Percentiles rank a stretch among this genome's conserved stretches.
phyloP scores from a whole-genome alignment of 2,329 filamentous ascomycete species.

The Myrmaecium sp. region DNA sequence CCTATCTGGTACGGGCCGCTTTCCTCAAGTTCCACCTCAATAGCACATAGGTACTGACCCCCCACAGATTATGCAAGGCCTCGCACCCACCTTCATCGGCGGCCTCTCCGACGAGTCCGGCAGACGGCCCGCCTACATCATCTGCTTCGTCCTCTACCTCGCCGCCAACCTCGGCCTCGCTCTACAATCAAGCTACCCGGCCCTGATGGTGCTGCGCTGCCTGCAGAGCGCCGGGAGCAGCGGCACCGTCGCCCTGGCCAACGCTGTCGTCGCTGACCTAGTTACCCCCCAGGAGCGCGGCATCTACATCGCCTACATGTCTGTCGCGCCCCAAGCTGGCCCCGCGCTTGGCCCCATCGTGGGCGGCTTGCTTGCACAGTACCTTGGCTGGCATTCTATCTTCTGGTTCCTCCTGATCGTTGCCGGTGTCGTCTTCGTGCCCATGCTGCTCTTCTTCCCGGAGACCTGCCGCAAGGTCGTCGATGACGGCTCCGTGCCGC shows the following conservation, averaged over 20 bases:
- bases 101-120: constrained; percentile 30
- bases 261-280: constrained; percentile 56
- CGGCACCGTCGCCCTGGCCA: constrained; percentile 53
- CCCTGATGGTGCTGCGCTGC: constrained; percentile 43
- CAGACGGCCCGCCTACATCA: constrained; percentile 30
- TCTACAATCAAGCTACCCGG: constrained; percentile 16
- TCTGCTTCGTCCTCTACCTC: constrained; percentile 24
- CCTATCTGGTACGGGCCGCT: no score
- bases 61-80: constrained; percentile 33
- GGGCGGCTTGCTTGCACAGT: constrained; percentile 39
- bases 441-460: constrained; percentile 15
- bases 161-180: constrained; percentile 18
- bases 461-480: constrained; percentile 26
- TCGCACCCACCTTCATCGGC: constrained; percentile 31
- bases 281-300: constrained; percentile 53
- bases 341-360: constrained; percentile 41
- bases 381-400: constrained; percentile 22
- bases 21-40: constrained; percentile 19
- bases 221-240: constrained; percentile 48
- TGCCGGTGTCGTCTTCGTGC: constrained; percentile 8
- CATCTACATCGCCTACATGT: constrained; percentile 53
- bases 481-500: constrained; percentile 20
- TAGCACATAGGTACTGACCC: constrained; percentile 28
- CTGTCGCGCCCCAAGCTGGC: constrained; percentile 34
- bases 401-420: constrained; percentile 26